Evolutionary conservation across 2,329 filamentous ascomycete species (phyloP).

Genomic region (Epichloe bromicola): DNA sequence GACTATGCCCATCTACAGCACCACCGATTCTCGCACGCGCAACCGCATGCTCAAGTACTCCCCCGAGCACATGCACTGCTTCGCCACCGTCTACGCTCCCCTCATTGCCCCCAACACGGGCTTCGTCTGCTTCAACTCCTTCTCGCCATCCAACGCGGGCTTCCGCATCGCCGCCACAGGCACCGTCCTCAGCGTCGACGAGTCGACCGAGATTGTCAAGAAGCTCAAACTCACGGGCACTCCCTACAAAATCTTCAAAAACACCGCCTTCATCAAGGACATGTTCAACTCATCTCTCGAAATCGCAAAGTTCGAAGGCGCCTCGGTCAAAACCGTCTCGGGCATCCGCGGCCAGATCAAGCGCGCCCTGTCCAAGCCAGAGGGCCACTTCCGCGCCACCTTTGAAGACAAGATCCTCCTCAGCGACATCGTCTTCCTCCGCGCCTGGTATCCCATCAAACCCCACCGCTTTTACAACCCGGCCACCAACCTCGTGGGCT

Average conservation of each 20-base stretch:
- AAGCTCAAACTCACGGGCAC: slow-evolving; percentile 92
- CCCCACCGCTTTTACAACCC: slow-evolving; percentile 96
- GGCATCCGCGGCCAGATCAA: slow-evolving; percentile 96
- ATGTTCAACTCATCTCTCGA: slow-evolving; percentile 94
- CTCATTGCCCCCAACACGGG: slow-evolving; percentile 92
- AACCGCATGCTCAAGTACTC: slow-evolving; percentile 99
- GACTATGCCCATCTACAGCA: slow-evolving; percentile 83
- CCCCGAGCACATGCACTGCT: slow-evolving; percentile 99
- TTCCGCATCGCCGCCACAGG: slow-evolving; percentile 93
- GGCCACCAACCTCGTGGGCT: slow-evolving; percentile 83
- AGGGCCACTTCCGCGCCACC: slow-evolving; percentile 90
- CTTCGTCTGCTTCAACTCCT: slow-evolving; percentile 85
- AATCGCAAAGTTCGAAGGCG: slow-evolving; percentile 96
- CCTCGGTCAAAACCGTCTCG: slow-evolving; percentile 88
- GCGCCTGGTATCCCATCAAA: slow-evolving; percentile 93
- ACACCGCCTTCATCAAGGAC: slow-evolving; percentile 96
- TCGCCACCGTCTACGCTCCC: slow-evolving; percentile 93
- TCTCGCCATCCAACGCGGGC: slow-evolving; percentile 71
- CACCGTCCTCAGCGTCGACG: slow-evolving; percentile 86
- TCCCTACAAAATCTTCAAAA: slow-evolving; percentile 98
- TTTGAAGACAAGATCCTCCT: slow-evolving; percentile 98
- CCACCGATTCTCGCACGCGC: slow-evolving; percentile 80
- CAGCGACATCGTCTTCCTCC: slow-evolving; percentile 89
- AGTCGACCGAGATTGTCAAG: slow-evolving; percentile 95
- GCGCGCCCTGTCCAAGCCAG: slow-evolving; percentile 80